Conservation (phyloP, 139 green algal species). For the Trebouxia sp. region DNA sequence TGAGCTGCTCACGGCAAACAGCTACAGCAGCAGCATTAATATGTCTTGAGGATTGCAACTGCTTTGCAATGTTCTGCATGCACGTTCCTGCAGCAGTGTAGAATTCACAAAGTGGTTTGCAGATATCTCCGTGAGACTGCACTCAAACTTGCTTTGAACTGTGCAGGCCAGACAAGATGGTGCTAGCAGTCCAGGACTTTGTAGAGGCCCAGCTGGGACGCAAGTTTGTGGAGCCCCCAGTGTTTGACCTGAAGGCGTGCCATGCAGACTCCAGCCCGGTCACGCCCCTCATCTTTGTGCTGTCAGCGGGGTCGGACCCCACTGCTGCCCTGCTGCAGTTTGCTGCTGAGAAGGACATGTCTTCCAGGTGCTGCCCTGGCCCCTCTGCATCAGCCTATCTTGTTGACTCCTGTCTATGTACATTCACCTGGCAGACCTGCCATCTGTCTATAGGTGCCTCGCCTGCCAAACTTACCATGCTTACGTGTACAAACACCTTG, state of each 20-base stretch:
- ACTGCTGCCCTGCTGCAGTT: constrained; percentile 75
- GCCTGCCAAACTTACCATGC: too few relatives aligned
- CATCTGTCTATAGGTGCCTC: too few relatives aligned
- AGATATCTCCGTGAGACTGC: not conserved
- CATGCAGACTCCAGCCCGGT: constrained; percentile 70
- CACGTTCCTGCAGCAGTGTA: too few relatives aligned
- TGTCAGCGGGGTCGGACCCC: constrained; percentile 71
- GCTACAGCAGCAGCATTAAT: too few relatives aligned
- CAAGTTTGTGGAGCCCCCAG: constrained; percentile 65
- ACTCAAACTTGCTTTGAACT: not conserved
- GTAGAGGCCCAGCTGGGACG: constrained; percentile 39
- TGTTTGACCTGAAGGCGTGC: constrained; percentile 68
- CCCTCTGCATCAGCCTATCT: not conserved
- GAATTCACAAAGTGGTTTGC: not conserved
- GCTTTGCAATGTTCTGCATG: too few relatives aligned
- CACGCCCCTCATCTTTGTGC: constrained; percentile 77
- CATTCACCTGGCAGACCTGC: not conserved
- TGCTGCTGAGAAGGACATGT: constrained; percentile 60
- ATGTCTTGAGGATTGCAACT: too few relatives aligned
- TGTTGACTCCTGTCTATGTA: not conserved
- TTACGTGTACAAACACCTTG: too few relatives aligned
- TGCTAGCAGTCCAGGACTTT: constrained; percentile 61
- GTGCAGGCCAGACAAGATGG: constrained; percentile 73
- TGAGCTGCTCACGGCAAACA: too few relatives aligned
- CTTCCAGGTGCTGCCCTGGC: not conserved